Base-by-base conservation (phyloP, 768 basidiomycete genomes). In the Gymnopilus dilepis region DNA sequence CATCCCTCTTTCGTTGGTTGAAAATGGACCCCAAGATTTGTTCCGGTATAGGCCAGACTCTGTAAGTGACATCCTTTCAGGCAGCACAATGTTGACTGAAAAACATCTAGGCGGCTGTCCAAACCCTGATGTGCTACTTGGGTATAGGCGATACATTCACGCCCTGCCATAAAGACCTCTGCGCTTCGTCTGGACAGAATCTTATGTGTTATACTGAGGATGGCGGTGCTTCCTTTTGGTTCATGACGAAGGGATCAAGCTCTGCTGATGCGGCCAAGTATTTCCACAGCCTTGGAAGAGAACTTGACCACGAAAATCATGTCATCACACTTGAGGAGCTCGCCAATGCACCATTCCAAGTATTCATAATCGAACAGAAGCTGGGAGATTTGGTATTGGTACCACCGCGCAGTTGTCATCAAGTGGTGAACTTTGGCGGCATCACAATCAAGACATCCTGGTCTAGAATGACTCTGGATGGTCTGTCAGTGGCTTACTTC, bases 81-180 rank as follows among this genome's bases (percentile, higher is more conserved):
- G 28, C 28, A 50, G 17, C 30, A 41, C 54, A 11, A 30, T 43
- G 26, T 56, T 28, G 12, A 50, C 58, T 61, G 53, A 50, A 58
- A 11, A 61, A 34, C 21, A 42, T 33, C 56, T 5, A 91, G 90
- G 78, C 78, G 43, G 77, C 76, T 26, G 85, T 92, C 2, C 88
- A 94, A 67, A 93, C 91, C 0, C 75, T 95, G 4, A 93, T 95
- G 91, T 92, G 90, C 68, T 95, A 95, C 67, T 73, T 93, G 6
- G 93, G 93, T 6, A 79, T 89, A 58, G 90, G 89, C 0, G 92
- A 91, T 63, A 94, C 93, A 0, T 93, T 86, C 71, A 95, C 93
- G 0, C 88, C 92, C 1, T 89, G 85, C 59, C 93, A 95, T 70
- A 94, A 94, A 70, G 92, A 95, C 73, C 81, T 89, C 0, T 95